These are phyloP conservation scores for Pochonia chlamydosporia DNA, from an alignment of 2,329 filamentous ascomycete species.

Conservation along the genomic window DNA sequence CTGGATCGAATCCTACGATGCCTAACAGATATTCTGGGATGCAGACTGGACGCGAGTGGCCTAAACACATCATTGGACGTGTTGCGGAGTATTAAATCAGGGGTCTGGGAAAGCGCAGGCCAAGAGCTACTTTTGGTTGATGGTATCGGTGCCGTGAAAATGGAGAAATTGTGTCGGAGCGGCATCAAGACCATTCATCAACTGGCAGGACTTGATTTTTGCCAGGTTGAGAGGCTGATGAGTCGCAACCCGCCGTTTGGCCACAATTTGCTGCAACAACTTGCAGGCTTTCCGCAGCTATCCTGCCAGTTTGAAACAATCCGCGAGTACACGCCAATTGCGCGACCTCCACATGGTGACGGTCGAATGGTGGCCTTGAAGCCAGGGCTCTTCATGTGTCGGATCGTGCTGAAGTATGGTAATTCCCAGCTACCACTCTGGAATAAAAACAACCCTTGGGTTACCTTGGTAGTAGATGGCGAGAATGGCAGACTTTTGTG, in stretches of 20 bases:
- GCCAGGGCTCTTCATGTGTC: conserved; percentile 37
- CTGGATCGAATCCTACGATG: conserved; percentile 31
- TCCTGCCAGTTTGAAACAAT: conserved; percentile 33
- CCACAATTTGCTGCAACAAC: conserved; percentile 55
- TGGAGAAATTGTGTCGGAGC: conserved; percentile 66
- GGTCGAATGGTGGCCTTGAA: conserved; percentile 3
- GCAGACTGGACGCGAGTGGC: conserved; percentile 55
- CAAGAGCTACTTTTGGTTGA: conserved; percentile 80
- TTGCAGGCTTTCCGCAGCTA: conserved; percentile 64
- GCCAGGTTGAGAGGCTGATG: conserved; percentile 70
- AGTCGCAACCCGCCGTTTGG: conserved; percentile 82
- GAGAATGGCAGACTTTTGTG: conserved; percentile 49
- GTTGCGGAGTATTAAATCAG: conserved; percentile 67
- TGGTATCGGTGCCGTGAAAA: conserved; percentile 67
- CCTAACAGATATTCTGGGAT: conserved; percentile 31
- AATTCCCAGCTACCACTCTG: conserved; percentile 61
- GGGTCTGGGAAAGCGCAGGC: conserved; percentile 74
- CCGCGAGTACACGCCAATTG: conserved; percentile 6
- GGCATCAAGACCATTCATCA: conserved; percentile 65
- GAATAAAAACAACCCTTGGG: conserved; percentile 56
- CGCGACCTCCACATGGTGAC: background rate
- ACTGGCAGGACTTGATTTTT: conserved; percentile 61
- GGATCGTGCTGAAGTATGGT: conserved; percentile 62
- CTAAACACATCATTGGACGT: conserved; percentile 69
- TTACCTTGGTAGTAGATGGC: conserved; percentile 70